phyloP scores from a whole-genome alignment of 345 rosid genomes.

The Hirschfeldia incana region DNA sequence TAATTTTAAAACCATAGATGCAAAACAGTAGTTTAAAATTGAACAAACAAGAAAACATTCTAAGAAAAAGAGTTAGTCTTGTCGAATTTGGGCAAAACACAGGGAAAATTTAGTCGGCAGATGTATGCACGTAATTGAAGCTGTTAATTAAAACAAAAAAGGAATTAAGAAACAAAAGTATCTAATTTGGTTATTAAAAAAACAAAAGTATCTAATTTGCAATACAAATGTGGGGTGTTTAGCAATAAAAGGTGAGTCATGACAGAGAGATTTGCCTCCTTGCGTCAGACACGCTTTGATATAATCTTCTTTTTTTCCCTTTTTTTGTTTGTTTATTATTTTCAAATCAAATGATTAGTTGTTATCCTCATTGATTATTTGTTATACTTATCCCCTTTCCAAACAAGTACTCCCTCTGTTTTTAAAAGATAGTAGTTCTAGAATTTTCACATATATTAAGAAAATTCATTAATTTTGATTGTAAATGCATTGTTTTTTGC shows the following conservation, averaged over 20 bases:
- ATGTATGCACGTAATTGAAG: not conserved
- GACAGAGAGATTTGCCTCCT: constrained; percentile 43
- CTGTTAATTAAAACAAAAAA: not conserved
- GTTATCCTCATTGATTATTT: constrained; percentile 26
- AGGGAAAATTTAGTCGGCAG: not conserved
- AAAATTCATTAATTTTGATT: too few species aligned
- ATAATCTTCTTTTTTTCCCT: constrained; percentile 14
- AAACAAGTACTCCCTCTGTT: too few species aligned
- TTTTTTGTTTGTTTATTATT: constrained; percentile 21
- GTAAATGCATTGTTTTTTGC: too few species aligned
- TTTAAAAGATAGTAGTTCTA: too few species aligned
- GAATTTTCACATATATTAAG: too few species aligned
- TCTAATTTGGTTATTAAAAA: not conserved
- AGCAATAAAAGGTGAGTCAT: constrained; percentile 30
- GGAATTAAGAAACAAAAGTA: constrained; percentile 14
- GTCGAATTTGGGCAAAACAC: not conserved
- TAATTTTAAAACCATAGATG: too few species aligned
- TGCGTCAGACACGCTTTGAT: constrained; percentile 40
- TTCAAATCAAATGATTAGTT: constrained; percentile 37
- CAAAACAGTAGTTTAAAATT: too few species aligned
- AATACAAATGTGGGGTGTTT: constrained; percentile 16
- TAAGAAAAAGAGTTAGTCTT: not conserved
- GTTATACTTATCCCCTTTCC: constrained; percentile 20
- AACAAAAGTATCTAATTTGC: constrained; percentile 18
- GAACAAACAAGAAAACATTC: not conserved